Base-by-base conservation (phyloP, 305 asterid species). In the Coffea humblotiana region DNA sequence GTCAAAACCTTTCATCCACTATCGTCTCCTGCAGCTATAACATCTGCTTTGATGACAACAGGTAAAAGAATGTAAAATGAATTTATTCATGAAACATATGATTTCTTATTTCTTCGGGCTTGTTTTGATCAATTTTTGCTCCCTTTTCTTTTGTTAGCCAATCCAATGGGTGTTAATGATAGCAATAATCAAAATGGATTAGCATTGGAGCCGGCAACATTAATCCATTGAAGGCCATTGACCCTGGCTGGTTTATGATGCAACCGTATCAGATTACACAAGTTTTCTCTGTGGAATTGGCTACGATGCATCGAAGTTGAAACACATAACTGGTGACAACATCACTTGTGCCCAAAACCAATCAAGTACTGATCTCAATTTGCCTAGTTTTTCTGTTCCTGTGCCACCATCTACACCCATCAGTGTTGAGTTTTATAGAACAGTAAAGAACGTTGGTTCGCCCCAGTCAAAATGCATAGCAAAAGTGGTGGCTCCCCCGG, bases 1-100 rank as follows among this genome's bases (percentile, higher is more conserved):
- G 48, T 80, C 70, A 66, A 40, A 25, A 45, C 83, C 13, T 65
- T 51, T 66, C 83, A 80, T 51, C 76, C 79, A n/a, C 56, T 51
- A 13, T 74, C 79, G 83, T 80, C 83, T 9, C 45, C 83, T 9
- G 83, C 83, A 23, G 83, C 79, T 45, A 40, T 74, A 40, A 49
- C 25, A 40, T 80, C 79, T n/a, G 83, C 83, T 35, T 58, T 80
- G 16, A 80, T 80, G 83, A 80, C 79, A 0, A 80, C 79, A 32
- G 72, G 72, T 68, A 16, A 68, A 18, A 29, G 8, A n/a, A 13
- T 16, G 19, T 32, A 32, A 32, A 32, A 32, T n/a, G 4, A 32
- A 32, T 1, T 32, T 32, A 32, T 32, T 32, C 32, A 1, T 32
- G 6, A 40, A 40, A 40, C 43, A 40, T 40, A 40, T 40, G 43